Percentiles rank a stretch among this genome's conserved stretches.
These are phyloP conservation scores for Podila clonocystis DNA, from an alignment of 192 early-diverging fungal species.

Conservation along the genomic window DNA sequence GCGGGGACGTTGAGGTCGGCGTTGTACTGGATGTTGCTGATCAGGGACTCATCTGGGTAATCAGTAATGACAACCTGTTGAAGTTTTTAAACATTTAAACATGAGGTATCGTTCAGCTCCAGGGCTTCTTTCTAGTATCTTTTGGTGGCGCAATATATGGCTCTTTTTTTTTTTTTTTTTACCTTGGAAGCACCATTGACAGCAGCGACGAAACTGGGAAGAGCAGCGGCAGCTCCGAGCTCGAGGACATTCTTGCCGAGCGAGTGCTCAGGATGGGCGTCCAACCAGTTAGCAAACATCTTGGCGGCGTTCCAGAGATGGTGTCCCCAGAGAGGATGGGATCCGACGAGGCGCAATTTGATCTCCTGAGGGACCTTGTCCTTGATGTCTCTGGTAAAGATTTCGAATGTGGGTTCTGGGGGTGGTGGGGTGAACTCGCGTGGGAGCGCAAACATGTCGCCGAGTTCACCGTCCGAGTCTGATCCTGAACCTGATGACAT, in stretches of 20 bases:
- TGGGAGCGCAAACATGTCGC: conserved; percentile 42
- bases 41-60: conserved; percentile 80
- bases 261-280: conserved; percentile 69
- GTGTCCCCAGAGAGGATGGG: conserved; percentile 89
- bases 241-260: conserved; percentile 76
- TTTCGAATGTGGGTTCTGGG: conserved; percentile 64
- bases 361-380: conserved; percentile 48
- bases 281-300: conserved; percentile 82
- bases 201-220: conserved; percentile 79
- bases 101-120: neutral
- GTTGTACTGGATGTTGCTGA: conserved; percentile 82
- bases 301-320: conserved; percentile 93
- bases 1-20: conserved; percentile 60
- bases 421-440: conserved; percentile 50
- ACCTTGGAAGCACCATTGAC: conserved; percentile 78
- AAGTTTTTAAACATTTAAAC: neutral
- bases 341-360: conserved; percentile 70
- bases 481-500: conserved; percentile 33
- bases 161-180: neutral
- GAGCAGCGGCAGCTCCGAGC: conserved; percentile 84
- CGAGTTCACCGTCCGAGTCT: conserved; percentile 45
- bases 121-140: too few species aligned
- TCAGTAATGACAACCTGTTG: conserved; percentile 72
- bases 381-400: conserved; percentile 59
- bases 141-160: neutral